Conservation (phyloP, 1,284 basidiomycete species). For the Psilocybe mexicana region DNA sequence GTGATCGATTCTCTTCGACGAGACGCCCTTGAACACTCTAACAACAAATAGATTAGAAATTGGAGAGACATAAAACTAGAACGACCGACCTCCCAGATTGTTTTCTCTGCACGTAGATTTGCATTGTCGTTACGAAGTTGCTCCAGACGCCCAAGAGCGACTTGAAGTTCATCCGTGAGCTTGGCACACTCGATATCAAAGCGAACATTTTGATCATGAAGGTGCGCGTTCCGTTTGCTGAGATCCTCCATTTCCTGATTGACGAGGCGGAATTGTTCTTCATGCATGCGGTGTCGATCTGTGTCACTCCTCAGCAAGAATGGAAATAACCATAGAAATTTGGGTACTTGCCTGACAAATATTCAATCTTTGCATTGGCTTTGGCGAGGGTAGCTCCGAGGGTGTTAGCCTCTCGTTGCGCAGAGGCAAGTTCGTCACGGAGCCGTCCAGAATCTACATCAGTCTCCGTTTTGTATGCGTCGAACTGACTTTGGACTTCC, state of each 20-base stretch:
- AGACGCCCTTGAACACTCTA: conserved; percentile 78
- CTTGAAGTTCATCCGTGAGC: conserved; percentile 62
- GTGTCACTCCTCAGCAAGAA: not conserved
- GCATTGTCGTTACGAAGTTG: conserved; percentile 82
- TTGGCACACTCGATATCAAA: conserved; percentile 67
- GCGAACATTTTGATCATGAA: conserved; percentile 67
- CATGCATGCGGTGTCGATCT: conserved; percentile 70
- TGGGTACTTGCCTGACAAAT: conserved; percentile 58
- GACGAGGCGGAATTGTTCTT: conserved; percentile 60
- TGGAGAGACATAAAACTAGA: not conserved
- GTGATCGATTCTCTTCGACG: conserved; percentile 80
- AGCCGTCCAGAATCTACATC: conserved; percentile 68
- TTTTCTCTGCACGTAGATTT: conserved; percentile 88
- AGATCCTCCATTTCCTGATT: conserved; percentile 62
- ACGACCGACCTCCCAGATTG: conserved; percentile 80
- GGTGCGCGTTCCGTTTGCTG: conserved; percentile 62
- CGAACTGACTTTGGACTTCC: conserved; percentile 75
- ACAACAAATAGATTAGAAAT: not conserved
- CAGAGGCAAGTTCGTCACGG: conserved; percentile 65
- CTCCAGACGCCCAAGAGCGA: conserved; percentile 61
- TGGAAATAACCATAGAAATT: not conserved
- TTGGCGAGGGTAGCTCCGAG: conserved; percentile 74
- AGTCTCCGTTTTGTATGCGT: conserved; percentile 79
- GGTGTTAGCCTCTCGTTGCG: conserved; percentile 69
- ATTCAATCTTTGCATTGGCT: conserved; percentile 78